Evolutionary conservation across 1,284 basidiomycete genomes (phyloP).

Genomic region (Ganoderma lucidum): DNA sequence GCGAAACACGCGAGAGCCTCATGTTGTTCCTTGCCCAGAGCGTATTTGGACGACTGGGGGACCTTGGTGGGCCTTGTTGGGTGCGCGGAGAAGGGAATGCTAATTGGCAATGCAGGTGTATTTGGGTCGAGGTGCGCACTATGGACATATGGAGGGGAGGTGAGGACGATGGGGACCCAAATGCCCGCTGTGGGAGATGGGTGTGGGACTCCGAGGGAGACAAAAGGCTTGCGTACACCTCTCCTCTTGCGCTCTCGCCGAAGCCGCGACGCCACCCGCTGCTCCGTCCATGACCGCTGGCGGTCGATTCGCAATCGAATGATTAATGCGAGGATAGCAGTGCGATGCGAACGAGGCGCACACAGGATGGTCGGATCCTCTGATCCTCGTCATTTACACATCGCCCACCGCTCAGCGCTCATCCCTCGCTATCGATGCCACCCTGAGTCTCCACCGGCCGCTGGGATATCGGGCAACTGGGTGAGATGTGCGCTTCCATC

Average conservation of each 20-base stretch:
- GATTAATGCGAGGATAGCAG: not conserved
- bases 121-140: conserved; percentile 4
- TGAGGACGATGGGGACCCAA: conserved; percentile 3
- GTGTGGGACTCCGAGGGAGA: conserved; percentile 7
- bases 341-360: not conserved
- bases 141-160: conserved; percentile 1
- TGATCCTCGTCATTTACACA: not conserved
- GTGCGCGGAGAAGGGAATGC: conserved; percentile 8
- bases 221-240: conserved; percentile 13
- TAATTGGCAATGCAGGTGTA: conserved; percentile 10
- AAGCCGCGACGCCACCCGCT: not conserved
- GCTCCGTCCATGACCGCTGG: not conserved
- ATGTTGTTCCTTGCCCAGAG: conserved; percentile 13
- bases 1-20: conserved; percentile 14
- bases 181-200: not conserved
- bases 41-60: conserved; percentile 3
- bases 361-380: not conserved
- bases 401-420: not conserved
- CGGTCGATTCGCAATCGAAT: not conserved
- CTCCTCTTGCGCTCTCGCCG: conserved; percentile 3
- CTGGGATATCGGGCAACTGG: not conserved
- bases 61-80: conserved; percentile 1
- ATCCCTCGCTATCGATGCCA: conserved; percentile 1
- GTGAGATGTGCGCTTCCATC: not conserved
- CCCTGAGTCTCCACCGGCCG: not conserved